Conservation (phyloP, 2,329 filamentous ascomycete species). For the Colletotrichum caudatum region DNA sequence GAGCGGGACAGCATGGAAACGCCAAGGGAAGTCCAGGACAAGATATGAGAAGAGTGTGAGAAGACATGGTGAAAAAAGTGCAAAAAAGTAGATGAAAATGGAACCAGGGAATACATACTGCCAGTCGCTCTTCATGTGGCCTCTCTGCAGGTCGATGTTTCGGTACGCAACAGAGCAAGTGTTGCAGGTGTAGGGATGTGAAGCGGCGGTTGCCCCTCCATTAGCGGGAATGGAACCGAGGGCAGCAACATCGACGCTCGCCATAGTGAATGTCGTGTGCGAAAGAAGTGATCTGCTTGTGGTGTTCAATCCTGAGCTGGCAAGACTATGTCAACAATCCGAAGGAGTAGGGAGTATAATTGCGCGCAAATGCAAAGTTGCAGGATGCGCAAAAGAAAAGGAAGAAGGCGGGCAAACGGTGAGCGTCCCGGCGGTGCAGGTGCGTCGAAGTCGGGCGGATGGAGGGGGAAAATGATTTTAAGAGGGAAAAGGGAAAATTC, state of each 20-base stretch:
- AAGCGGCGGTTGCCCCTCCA: constrained; percentile 54
- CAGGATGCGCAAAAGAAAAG: constrained; percentile 21
- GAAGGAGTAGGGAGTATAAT: constrained; percentile 8
- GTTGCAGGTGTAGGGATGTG: constrained; percentile 97
- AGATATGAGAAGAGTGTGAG: not conserved
- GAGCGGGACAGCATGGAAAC: constrained; percentile 5
- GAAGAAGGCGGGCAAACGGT: constrained; percentile 15
- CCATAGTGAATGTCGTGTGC: constrained; percentile 56
- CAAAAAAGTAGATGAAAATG: not conserved
- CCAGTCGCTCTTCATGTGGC: constrained; percentile 99
- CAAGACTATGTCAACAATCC: not conserved
- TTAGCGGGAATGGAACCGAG: constrained; percentile 42
- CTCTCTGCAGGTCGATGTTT: constrained; percentile 90
- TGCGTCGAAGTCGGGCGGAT: constrained; percentile 20
- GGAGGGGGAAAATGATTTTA: constrained; percentile 42
- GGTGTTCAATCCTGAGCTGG: not conserved
- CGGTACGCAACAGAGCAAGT: constrained; percentile 97
- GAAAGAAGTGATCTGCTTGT: not conserved
- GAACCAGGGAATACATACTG: constrained; percentile 74
- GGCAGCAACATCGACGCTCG: constrained; percentile 50
- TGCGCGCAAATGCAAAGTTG: constrained; percentile 25
- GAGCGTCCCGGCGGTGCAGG: constrained; percentile 18
- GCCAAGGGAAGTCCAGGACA: not conserved
- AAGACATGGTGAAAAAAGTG: not conserved
- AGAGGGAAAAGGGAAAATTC: constrained; percentile 38